Evolutionary conservation across 2,329 filamentous ascomycete genomes (phyloP).

Genomic region (Colletotrichum australisinense): DNA sequence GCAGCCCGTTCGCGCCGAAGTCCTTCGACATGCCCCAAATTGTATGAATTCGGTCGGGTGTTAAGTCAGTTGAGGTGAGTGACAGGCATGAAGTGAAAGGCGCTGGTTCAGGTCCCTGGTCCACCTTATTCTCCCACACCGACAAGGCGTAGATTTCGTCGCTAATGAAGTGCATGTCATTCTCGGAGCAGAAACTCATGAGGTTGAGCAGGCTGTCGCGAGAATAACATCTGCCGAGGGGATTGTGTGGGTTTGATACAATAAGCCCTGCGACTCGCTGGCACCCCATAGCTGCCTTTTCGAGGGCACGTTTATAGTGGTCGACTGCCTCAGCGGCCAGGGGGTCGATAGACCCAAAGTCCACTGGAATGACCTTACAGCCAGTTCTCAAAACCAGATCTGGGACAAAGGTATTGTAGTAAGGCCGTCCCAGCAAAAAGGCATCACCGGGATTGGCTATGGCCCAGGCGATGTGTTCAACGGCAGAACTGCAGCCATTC

Average conservation of each 20-base stretch:
- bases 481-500: constrained; percentile 53
- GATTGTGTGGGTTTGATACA: constrained; percentile 60
- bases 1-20: constrained; percentile 57
- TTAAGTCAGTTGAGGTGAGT: constrained; percentile 48
- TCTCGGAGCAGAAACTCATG: constrained; percentile 60
- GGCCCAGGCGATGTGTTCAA: constrained; percentile 54
- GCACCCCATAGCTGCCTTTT: not conserved
- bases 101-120: no score
- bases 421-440: constrained; percentile 53
- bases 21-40: constrained; percentile 47
- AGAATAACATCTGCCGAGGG: constrained; percentile 59
- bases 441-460: constrained; percentile 51
- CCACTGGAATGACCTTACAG: constrained; percentile 34
- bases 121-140: constrained; percentile 44
- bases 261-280: not conserved
- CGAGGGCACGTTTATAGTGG: constrained; percentile 60
- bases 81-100: constrained; percentile 50
- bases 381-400: constrained; percentile 56
- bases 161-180: constrained; percentile 64
- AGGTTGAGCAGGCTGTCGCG: constrained; percentile 52
- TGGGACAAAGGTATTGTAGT: constrained; percentile 59
- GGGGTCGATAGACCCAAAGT: not conserved
- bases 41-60: constrained; percentile 53
- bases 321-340: not conserved
- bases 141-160: constrained; percentile 70